Evolutionary conservation across 2,329 filamentous ascomycete species (phyloP).

Genomic region (Monosporascus sp.): DNA sequence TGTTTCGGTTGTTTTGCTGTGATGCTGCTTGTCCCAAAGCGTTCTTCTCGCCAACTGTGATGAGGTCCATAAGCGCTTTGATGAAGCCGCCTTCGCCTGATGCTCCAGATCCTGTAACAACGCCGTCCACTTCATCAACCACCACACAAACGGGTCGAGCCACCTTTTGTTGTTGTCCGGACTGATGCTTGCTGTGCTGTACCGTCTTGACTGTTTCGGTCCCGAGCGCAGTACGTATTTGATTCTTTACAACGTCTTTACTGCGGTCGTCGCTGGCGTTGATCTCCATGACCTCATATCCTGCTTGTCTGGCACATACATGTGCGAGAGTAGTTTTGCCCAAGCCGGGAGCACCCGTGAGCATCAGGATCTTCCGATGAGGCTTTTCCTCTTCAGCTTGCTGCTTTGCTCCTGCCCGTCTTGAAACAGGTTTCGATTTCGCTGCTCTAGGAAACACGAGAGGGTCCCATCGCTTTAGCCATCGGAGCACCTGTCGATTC

Average conservation of each 20-base stretch:
- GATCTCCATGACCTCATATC: constrained; percentile 94
- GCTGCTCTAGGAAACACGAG: constrained; percentile 79
- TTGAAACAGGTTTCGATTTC: constrained; percentile 47
- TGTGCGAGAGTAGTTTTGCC: constrained; percentile 96
- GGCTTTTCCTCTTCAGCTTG: constrained; percentile 62
- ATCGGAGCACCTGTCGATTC: constrained; percentile 81
- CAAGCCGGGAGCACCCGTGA: constrained; percentile 87
- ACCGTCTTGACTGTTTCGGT: constrained; percentile 88
- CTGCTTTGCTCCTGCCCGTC: constrained; percentile 39
- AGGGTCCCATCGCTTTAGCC: constrained; percentile 91
- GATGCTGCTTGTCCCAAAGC: constrained; percentile 28
- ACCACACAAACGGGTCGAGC: constrained; percentile 88
- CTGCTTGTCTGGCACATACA: constrained; percentile 90
- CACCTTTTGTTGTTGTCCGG: constrained; percentile 52
- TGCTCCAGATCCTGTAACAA: constrained; percentile 70
- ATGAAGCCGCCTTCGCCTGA: constrained; percentile 91
- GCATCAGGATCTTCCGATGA: constrained; percentile 80
- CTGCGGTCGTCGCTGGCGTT: constrained; percentile 97
- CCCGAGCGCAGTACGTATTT: constrained; percentile 85
- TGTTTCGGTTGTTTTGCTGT: constrained; percentile 38
- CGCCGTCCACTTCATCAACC: constrained; percentile 95
- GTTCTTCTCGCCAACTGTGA: constrained; percentile 83
- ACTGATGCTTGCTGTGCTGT: constrained; percentile 47
- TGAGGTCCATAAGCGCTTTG: constrained; percentile 87
- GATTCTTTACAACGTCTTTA: constrained; percentile 79